Percentiles rank a stretch among this genome's conserved stretches.
phyloP scores from a whole-genome alignment of 208 protist genomes.

The Crithidia fasciculata region DNA sequence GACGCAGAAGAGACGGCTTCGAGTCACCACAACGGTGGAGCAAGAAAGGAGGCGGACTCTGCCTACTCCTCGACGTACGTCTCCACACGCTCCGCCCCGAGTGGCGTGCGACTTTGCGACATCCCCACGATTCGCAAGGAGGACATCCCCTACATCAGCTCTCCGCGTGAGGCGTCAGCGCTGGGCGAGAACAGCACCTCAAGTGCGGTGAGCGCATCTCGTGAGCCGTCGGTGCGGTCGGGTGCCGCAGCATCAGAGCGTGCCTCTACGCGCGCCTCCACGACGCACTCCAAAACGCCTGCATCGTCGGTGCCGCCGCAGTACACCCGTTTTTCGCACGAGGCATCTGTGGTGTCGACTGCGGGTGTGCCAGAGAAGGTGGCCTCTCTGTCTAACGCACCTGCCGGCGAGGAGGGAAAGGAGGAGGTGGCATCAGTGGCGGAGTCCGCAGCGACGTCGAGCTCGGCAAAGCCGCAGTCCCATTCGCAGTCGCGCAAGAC shows the following conservation, averaged over 20 bases:
- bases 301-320: background rate
- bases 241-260: background rate
- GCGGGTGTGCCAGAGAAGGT: no score
- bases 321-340: background rate
- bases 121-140: conserved; percentile 1
- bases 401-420: background rate
- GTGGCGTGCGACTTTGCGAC: background rate
- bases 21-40: background rate
- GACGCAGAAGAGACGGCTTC: background rate
- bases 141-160: background rate
- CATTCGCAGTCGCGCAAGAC: background rate
- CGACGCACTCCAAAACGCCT: background rate
- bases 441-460: background rate
- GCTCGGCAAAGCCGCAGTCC: background rate
- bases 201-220: background rate
- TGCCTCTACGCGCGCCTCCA: background rate
- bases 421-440: background rate
- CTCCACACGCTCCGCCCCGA: background rate
- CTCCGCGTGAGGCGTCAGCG: background rate
- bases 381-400: no score
- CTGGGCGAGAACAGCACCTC: background rate
- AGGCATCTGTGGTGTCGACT: background rate
- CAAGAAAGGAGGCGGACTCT: background rate
- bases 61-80: conserved; percentile 9
- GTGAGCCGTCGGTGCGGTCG: background rate